Evolutionary conservation across 192 early-diverging fungal species (phyloP), one percentile per base, ranked within the genome.

Genomic region (Ambispora gerdemannii): DNA sequence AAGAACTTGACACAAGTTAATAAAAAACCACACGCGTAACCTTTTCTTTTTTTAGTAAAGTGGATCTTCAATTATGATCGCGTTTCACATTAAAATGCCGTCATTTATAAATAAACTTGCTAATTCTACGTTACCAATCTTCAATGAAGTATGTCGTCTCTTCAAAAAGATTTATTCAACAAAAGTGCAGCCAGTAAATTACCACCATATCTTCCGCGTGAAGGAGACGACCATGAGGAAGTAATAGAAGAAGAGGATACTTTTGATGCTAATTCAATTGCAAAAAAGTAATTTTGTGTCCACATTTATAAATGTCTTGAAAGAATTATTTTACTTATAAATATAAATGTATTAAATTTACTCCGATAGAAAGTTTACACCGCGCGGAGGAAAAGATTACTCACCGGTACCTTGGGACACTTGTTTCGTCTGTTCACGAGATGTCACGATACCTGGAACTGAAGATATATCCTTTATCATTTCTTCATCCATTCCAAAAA

Each of bases 381-480:
- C 55, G 13, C 55, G 55, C 1, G 55, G 52, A 15, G 38, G 20
- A 36, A 56, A 25, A 17, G 28, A 70, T 27, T 70, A n/a, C 47
- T 8, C 35, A 11, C 53, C 56, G 8, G 30, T 70, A 25, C 15
- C 68, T 8, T 70, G 68, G 68, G 36, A 70, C 2, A 60, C 33
- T 49, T 70, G 38, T 50, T 70, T 47, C 30, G 55, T 38, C 13
- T 59, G 15, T 22, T 70, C 19, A 4, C 24, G 35, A 49, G 68
- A 70, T 49, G 28, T 70, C 32, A 60, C 36, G 28, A 56, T 70
- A 47, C 68, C 68, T 24, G 36, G 20, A 56, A 56, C 68, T 30
- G 68, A 70, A 33, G 52, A 70, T 67, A 67, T 67, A 67, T 67
- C 65, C 65, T 67, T 67, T 6, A 19, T 24, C 2, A 25, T 63